Evolutionary conservation across 2,329 filamentous ascomycete genomes (phyloP), one percentile per base, ranked within the genome.

Genomic region (Mollisia scopiformis): DNA sequence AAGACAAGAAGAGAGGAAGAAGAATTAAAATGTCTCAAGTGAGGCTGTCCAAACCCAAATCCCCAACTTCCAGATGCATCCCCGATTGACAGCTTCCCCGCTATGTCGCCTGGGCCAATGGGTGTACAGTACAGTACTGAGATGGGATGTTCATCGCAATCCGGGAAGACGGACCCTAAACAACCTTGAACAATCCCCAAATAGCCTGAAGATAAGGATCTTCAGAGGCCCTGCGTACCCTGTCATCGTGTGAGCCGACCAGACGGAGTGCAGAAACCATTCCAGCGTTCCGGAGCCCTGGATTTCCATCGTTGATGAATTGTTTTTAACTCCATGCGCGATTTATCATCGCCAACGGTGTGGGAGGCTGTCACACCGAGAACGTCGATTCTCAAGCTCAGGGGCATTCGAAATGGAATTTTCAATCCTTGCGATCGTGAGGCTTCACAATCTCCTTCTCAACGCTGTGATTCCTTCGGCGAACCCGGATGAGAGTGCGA

Each of bases 321-420:
- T 43, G 23, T 43, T 43, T 43, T 43, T 43, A 43, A 43, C 39
- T n/a, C 33, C n/a, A 43, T 49, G 46, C 46, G 46, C 46, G 46
- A 49, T 49, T 49, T 28, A 49, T 25, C 23, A 49, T 31, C 23
- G 28, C 46, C 46, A 49, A 49, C 46, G 46, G 46, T 28, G 23
- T 25, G 46, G 46, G 19, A 49, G 23, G 46, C 46, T 49, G 46
- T 49, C 43, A 23, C 43, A n/a, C 35, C 35, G 8, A 10, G 7
- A 5, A 10, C 35, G 35, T n/a, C 14, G n/a, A n/a, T n/a, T n/a
- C n/a, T n/a, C n/a, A n/a, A n/a, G n/a, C n/a, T 43, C 23, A 4
- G 21, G 25, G 5, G 41, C 21, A 16, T 3, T 14, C 23, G 21
- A 8, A 10, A 46, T 10, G 41, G 23, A 46, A 11, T 7, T 5